Evolutionary conservation across 2,329 filamentous ascomycete genomes (phyloP), one percentile per base, ranked within the genome.

Genomic region (Pseudophaeomoniella oleicola): DNA sequence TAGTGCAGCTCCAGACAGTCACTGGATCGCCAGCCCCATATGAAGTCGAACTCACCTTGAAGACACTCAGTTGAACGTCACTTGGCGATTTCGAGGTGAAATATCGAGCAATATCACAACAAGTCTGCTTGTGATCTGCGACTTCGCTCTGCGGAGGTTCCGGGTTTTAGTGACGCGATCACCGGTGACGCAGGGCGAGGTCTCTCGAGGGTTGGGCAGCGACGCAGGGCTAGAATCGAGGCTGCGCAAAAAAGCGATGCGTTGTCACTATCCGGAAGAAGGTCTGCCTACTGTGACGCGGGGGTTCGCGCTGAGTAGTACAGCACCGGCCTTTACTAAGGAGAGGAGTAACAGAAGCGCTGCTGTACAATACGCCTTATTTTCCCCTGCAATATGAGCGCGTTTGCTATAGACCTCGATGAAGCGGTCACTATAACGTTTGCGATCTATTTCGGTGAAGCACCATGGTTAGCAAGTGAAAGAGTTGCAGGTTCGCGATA

Each of bases 171-270:
- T n/a, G 22, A 27, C n/a, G n/a, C 22, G 15, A 15, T 18, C 29
- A 19, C 18, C 13, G 29, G 30, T 34, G 16, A 34, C 29, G 45
- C 45, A 46, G 49, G 44, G 15, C 47, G 44, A 38, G 46, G 49
- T 47, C 55, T 53, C 55, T 55, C 57, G 53, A 54, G 57, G 55
- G 58, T 63, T 60, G 58, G 59, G 59, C 58, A 57, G 50, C 55
- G 54, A 55, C 60, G 59, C 59, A 63, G 47, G 47, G 50, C 46
- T 46, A 49, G 52, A 55, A 48, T 54, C 49, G 48, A 45, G 50
- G 52, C 50, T 52, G 46, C 47, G 44, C 47, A 43, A 46, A 46
- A 42, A 47, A 42, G 49, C 47, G 57, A 62, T 63, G 59, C 51
- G 59, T 59, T 62, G 59, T 59, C 59, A 58, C 43, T 32, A 17